These are phyloP conservation scores for Dendrobium nobile DNA, from an alignment of 106 monocot genomes.

Conservation along the genomic window DNA sequence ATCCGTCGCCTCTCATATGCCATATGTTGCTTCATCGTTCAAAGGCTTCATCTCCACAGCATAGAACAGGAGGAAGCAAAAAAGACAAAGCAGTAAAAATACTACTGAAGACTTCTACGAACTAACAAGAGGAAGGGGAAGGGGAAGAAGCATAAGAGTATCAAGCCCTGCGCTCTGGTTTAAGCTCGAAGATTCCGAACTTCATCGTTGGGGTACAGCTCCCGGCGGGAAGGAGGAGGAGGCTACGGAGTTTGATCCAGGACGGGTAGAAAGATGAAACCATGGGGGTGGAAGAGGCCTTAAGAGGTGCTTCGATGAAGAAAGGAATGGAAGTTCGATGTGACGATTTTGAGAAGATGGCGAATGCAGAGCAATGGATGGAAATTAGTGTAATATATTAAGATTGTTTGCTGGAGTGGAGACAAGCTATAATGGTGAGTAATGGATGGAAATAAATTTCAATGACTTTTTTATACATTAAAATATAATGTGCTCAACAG, in stretches of 20 bases:
- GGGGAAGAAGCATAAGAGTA: neutral
- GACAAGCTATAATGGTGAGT: too few relatives aligned
- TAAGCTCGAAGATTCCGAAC: neutral
- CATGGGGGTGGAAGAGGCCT: neutral
- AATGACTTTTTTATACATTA: too few relatives aligned
- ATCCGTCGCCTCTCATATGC: slow-evolving; percentile 16
- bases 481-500: too few relatives aligned
- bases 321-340: neutral
- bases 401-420: too few relatives aligned
- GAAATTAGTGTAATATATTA: too few relatives aligned
- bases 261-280: neutral
- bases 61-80: neutral
- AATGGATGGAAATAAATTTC: too few relatives aligned
- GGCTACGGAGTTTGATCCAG: neutral
- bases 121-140: neutral
- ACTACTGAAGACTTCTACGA: neutral
- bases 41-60: slow-evolving; percentile 4
- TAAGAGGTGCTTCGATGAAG: neutral
- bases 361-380: too few relatives aligned
- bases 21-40: slow-evolving; percentile 15
- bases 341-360: neutral
- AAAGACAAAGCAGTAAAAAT: neutral
- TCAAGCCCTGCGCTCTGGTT: neutral
- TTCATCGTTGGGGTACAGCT: neutral
- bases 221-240: neutral